phyloP scores from a whole-genome alignment of 768 basidiomycete species.

The Leucocoprinus birnbaumii region DNA sequence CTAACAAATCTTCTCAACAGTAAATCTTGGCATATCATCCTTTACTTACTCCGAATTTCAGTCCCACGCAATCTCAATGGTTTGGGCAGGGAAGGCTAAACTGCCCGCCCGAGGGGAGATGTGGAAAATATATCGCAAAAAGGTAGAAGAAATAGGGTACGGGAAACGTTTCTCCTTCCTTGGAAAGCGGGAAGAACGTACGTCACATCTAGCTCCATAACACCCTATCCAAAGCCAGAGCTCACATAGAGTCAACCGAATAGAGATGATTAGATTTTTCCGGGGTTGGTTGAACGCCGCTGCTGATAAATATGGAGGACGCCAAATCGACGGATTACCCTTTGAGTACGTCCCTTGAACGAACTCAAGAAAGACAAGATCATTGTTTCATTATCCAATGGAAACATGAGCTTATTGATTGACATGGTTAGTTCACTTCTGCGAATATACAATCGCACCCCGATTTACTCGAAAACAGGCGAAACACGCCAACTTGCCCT shows the following conservation, averaged over 20 bases:
- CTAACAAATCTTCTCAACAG: no score
- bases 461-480: conserved; percentile 37
- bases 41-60: conserved; percentile 36
- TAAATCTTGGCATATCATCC: conserved; percentile 1
- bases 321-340: conserved; percentile 21
- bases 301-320: conserved; percentile 34
- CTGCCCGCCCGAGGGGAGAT: conserved; percentile 13
- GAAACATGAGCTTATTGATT: conserved; percentile 55
- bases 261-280: conserved; percentile 29
- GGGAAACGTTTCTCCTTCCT: no score
- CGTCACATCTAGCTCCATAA: no score
- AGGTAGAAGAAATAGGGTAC: no score
- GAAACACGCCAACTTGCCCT: conserved; percentile 57
- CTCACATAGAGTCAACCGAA: background rate
- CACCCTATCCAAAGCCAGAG: no score
- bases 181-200: no score
- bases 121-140: no score
- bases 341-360: conserved; percentile 28
- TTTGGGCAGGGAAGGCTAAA: conserved; percentile 33
- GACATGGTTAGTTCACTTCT: conserved; percentile 46
- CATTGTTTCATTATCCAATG: conserved; percentile 59
- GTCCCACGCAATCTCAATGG: conserved; percentile 32
- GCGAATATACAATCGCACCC: background rate
- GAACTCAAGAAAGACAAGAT: conserved; percentile 48
- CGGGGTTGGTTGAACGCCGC: conserved; percentile 38